Conservation (phyloP, 257 asterid species). For the Echium plantagineum region DNA sequence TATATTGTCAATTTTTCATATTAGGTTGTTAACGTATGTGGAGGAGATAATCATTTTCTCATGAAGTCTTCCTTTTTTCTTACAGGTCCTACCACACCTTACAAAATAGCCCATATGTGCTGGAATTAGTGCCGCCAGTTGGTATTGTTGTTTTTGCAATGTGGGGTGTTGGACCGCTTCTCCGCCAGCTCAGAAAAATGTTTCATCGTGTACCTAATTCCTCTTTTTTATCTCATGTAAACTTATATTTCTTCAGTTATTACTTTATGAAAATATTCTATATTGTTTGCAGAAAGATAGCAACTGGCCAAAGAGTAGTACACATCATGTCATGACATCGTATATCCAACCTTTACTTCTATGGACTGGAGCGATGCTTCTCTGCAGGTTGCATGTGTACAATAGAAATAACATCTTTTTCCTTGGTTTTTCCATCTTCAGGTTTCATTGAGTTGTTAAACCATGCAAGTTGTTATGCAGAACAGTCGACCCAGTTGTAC, state of each 20-base stretch:
- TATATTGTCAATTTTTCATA: neutral
- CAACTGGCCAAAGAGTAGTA: slow-evolving; percentile 77
- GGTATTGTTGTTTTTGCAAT: slow-evolving; percentile 60
- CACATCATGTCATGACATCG: slow-evolving; percentile 53
- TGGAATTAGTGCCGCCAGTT: slow-evolving; percentile 66
- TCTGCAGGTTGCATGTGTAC: slow-evolving; percentile 65
- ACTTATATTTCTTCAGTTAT: neutral
- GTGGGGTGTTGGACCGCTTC: slow-evolving; percentile 84
- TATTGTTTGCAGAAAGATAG: slow-evolving; percentile 47
- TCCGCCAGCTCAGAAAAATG: slow-evolving; percentile 56
- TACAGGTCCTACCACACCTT: slow-evolving; percentile 49
- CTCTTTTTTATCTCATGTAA: neutral
- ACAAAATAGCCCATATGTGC: slow-evolving; percentile 43
- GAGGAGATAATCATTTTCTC: neutral
- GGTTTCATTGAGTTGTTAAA: neutral
- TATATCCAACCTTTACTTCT: slow-evolving; percentile 77
- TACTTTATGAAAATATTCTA: slow-evolving; percentile 7
- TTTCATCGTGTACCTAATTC: slow-evolving; percentile 35
- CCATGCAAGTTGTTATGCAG: slow-evolving; percentile 38
- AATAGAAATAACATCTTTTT: too few species aligned
- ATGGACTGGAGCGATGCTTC: slow-evolving; percentile 68
- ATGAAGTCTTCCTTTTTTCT: neutral
- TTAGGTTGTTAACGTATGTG: neutral
- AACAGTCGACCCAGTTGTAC: slow-evolving; percentile 70
- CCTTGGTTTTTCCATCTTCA: neutral